phyloP scores from a whole-genome alignment of 768 basidiomycete species.

The Leucosporidium yakuticum region DNA sequence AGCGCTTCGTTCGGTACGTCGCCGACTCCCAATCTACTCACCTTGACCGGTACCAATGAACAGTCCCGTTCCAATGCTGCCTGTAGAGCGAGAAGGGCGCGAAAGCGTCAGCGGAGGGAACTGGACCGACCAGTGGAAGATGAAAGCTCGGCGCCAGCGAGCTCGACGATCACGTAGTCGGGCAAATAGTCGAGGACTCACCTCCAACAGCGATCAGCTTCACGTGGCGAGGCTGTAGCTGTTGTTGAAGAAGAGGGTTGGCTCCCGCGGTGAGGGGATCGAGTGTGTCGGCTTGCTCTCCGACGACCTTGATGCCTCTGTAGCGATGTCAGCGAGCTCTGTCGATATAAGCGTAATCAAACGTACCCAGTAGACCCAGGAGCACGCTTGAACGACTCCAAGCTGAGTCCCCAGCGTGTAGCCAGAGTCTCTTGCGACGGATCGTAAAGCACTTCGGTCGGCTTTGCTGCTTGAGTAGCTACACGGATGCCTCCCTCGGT shows the following conservation, averaged over 20 bases:
- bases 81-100: constrained; percentile 43
- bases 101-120: constrained; percentile 4
- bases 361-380: constrained; percentile 41
- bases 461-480: too few relatives aligned
- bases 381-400: constrained; percentile 45
- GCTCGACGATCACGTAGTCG: too few relatives aligned
- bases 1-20: too few relatives aligned
- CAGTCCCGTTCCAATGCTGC: constrained; percentile 40
- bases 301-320: constrained; percentile 15
- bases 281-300: constrained; percentile 1
- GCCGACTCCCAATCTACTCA: too few relatives aligned
- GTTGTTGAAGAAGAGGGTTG: constrained; percentile 41
- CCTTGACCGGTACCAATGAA: constrained; percentile 8
- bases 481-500: too few relatives aligned
- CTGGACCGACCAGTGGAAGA: too few relatives aligned
- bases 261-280: constrained; percentile 25
- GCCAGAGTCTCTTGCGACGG: constrained; percentile 40
- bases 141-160: too few relatives aligned
- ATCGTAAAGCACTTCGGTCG: constrained; percentile 37
- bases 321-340: not conserved
- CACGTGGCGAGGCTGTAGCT: constrained; percentile 36
- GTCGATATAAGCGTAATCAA: too few relatives aligned
- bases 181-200: not conserved
- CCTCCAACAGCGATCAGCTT: constrained; percentile 37
- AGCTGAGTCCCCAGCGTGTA: constrained; percentile 43